Percentiles rank a stretch among this genome's conserved stretches.
Conservation (phyloP, 1,284 basidiomycete species). For the Ceratobasidium sp. region DNA sequence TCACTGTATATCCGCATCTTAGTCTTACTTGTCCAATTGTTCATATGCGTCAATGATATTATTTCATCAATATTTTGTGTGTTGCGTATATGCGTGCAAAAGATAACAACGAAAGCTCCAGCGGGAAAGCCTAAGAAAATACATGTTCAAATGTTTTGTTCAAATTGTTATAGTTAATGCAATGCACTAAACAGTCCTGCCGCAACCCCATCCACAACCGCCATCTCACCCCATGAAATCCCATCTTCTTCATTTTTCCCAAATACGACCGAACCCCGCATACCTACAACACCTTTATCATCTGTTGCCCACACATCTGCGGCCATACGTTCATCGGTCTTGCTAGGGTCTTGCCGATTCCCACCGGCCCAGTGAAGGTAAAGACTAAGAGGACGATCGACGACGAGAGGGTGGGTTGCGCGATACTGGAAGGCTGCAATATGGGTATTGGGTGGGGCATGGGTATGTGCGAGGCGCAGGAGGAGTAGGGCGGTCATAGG, state of each 20-base stretch:
- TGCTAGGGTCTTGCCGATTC: no score
- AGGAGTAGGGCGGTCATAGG: constrained; percentile 84
- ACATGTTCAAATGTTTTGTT: background rate
- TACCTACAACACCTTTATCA: constrained; percentile 74
- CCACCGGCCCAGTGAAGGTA: constrained; percentile 63
- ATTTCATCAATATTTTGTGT: no score
- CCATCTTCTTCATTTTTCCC: background rate
- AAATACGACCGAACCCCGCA: constrained; percentile 60
- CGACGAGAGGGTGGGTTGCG: constrained; percentile 79
- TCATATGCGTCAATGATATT: constrained; percentile 35
- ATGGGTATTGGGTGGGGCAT: constrained; percentile 59
- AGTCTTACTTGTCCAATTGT: background rate
- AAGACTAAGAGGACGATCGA: constrained; percentile 71
- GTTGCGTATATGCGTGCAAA: no score
- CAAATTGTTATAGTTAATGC: background rate
- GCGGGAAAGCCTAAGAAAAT: background rate
- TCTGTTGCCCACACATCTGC: constrained; percentile 68
- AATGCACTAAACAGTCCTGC: constrained; percentile 1
- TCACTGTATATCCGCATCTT: constrained; percentile 30
- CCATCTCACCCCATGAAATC: background rate
- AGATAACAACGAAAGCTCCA: background rate
- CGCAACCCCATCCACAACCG: background rate
- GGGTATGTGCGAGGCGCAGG: constrained; percentile 70
- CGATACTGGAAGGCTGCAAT: constrained; percentile 76
- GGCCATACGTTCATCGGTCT: constrained; percentile 51